Base-by-base conservation (phyloP, 768 basidiomycete genomes). In the Tricholoma terreum region DNA sequence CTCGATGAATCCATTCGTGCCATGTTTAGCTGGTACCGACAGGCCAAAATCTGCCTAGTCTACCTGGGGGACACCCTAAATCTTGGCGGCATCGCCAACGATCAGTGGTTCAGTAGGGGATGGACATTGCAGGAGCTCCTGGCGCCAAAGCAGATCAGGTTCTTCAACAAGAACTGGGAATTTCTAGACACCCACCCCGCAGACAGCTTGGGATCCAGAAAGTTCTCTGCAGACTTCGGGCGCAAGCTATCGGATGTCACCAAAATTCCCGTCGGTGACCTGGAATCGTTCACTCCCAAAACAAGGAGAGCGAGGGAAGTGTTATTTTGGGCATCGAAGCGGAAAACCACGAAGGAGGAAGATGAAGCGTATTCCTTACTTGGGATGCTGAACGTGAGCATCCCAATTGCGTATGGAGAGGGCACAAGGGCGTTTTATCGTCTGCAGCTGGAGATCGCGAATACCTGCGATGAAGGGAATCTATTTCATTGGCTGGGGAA, bases 1-100 rank as follows among this genome's bases (percentile, higher is more conserved):
- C n/a, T n/a, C n/a, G 24, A 36, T 24, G 64, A 72, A 40, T 63
- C 72, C 17, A 69, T 72, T 54, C 67, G 69, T 33, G 56, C 68
- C 14, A 72, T 73, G 69, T 74, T 65, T 61, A 58, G n/a, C 36
- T 73, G 73, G 73, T 74, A 73, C 56, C 49, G 50, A 1, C 48
- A 62, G 12, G 63, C 71, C 4, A 19, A 60, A 1, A 48, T 66
- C 35, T 73, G 71, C 56, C 65, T 68, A 10, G 67, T 57, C 4
- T 69, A 73, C 55, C 40, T 72, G 10, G 33, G 22, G 7, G 40
- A 46, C 7, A 63, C 66, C 12, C 15, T 36, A 3, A 1, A 14
- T 59, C 59, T 11, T 50, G 60, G 11, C 61, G 60, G 21, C n/a
- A 61, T 69, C 24, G 52, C n/a, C 33, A 34, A 51, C 38, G 62